Evolutionary conservation across 2,329 filamentous ascomycete species (phyloP), one percentile per base, ranked within the genome.

Genomic region (Pyrenophora teres): DNA sequence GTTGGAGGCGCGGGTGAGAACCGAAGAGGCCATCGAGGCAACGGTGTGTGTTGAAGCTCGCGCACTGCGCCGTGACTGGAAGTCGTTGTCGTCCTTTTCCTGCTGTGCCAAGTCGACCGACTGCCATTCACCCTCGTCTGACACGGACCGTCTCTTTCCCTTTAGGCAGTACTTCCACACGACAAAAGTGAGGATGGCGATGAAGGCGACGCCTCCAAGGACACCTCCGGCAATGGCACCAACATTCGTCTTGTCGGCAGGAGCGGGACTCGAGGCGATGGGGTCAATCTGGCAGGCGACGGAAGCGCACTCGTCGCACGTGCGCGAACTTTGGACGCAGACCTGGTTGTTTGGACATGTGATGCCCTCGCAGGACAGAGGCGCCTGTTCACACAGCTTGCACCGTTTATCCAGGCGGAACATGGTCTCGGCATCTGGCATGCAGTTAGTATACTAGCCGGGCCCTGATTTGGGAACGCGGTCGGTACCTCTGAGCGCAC

Each of bases 1-100:
- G 78, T 99, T 99, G 68, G 94, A 97, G 41, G 94, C 94, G 56
- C 94, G 87, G 15, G 94, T 97, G 54, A 97, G 83, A 52, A 97
- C 92, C 21, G 93, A 97, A 8, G 92, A 97, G 13, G 94, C 94
- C 70, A 99, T 91, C 10, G 93, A 97, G 67, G 88, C 84, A 47
- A 93, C 87, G n/a, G 90, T 90, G 71, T 94, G 86, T 38, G 90
- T 89, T 9, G 92, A 94, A 48, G 88, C 84, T 63, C 92, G 82
- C 59, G 86, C 81, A 63, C 84, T 82, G 58, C 81, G 74, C 60
- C 79, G 76, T 62, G 79, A 80, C 50, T 73, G 79, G 69, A 80
- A 82, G 59, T 80, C 78, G 77, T 82, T 79, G 70, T 81, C 80
- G 6, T 70, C 74, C 69, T 86, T 84, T 61, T 88, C 82, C 51